Base-by-base conservation (phyloP, 352 stramenopile genomes). In the Globisporangium irregulare region DNA sequence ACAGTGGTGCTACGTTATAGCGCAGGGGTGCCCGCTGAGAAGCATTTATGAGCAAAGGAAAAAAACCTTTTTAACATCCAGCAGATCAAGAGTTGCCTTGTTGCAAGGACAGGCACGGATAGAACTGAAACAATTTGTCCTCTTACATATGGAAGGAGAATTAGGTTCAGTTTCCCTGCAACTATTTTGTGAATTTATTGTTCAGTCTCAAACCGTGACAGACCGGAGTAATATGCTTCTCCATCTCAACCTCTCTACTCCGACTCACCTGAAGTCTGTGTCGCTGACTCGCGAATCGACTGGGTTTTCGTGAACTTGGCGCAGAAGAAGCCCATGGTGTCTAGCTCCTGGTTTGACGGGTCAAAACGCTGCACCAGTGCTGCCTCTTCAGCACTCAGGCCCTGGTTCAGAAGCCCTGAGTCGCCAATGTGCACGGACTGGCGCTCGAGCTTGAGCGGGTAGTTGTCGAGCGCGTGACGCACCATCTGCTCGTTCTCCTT, bases 301-400 rank as follows among this genome's bases (percentile, higher is more conserved):
- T 73, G 71, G 9, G 86, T 92, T 65, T 98, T 98, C 34, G 83
- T 74, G 67, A 98, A 98, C 70, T 97, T 96, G 66, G 92, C 92
- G 64, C 95, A 89, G 70, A 98, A 98, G 78, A 98, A 98, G 63
- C 94, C 94, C 84, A 98, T 98, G 12, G 91, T 97, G 68, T 98
- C 92, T 0, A 91, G 71, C 53, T 79, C 62, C 2, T 70, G 34
- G 62, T 96, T 85, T 10, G 81, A 81, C 12, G 92, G 90, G 68
- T 98, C 93, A 67, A 98, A 98, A 46, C 92, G 86, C 71, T 95
- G 79, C 3, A 98, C 90, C 9, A 91, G 81, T 0, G 79, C 66
- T 3, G 86, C 77, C 77, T 98, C 76, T 4, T 89, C 63, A 7
- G 87, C 73, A 20, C 62, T 87, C 27, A 98, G 78, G 3, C 89